phyloP scores from a whole-genome alignment of 2,329 filamentous ascomycete species.

The Sporothrix globosa region DNA sequence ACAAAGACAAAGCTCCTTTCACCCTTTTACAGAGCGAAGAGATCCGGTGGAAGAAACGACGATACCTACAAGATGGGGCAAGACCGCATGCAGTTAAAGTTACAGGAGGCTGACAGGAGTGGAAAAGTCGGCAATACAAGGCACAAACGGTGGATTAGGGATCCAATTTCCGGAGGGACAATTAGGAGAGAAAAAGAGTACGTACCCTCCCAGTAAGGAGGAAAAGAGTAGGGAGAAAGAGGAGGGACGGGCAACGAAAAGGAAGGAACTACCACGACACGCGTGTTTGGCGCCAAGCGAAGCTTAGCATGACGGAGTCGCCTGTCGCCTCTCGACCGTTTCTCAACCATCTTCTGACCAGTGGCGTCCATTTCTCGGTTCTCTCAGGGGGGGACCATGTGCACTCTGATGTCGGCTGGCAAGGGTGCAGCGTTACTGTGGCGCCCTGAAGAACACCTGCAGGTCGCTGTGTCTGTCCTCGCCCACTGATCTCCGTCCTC shows the following conservation, averaged over 20 bases:
- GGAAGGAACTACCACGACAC: neutral
- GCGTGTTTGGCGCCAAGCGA: conserved; percentile 22
- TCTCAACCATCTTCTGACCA: neutral
- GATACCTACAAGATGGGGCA: too few species aligned
- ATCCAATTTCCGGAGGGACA: conserved; percentile 19
- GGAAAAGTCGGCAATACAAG: conserved; percentile 4
- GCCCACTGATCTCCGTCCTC: neutral
- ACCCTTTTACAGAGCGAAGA: too few species aligned
- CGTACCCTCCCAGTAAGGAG: neutral
- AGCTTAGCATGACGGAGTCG: conserved; percentile 20
- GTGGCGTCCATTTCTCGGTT: neutral
- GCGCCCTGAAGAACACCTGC: too few species aligned
- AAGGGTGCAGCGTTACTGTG: too few species aligned
- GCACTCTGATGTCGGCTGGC: conserved; percentile 3
- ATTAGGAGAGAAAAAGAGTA: neutral
- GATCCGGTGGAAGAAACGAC: neutral
- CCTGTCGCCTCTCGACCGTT: neutral
- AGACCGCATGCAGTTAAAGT: neutral
- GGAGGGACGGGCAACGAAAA: neutral
- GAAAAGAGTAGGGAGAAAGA: neutral
- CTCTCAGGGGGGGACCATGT: neutral
- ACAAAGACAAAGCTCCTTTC: too few species aligned
- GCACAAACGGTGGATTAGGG: conserved; percentile 11
- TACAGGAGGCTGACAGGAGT: neutral
- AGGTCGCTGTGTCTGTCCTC: neutral